Percentiles rank a stretch among this genome's conserved stretches.
phyloP scores from a whole-genome alignment of 202 grass and related monocot genomes.

The Brachypodium distachyon region DNA sequence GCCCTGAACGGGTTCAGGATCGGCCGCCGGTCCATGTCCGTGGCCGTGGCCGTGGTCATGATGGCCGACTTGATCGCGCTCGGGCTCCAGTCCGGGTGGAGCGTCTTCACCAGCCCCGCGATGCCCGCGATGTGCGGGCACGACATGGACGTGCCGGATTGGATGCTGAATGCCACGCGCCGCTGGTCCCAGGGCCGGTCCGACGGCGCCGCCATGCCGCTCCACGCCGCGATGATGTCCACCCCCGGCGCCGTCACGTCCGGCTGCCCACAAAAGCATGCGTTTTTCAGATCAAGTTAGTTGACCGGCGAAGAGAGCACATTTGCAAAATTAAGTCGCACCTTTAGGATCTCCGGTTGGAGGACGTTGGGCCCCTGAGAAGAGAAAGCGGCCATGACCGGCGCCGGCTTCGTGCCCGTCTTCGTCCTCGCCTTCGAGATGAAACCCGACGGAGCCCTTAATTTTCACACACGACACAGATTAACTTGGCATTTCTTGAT shows the following conservation, averaged over 20 bases:
- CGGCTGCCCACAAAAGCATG: constrained; percentile 28
- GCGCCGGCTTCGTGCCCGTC: constrained; percentile 38
- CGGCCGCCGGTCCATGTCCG: constrained; percentile 19
- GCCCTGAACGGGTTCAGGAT: constrained; percentile 30
- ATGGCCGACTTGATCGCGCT: constrained; percentile 59
- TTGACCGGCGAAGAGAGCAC: too few relatives aligned
- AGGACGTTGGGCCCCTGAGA: constrained; percentile 58
- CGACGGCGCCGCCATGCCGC: constrained; percentile 1
- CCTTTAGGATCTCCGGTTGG: constrained; percentile 65
- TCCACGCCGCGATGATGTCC: constrained; percentile 55
- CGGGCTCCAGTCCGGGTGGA: constrained; percentile 69
- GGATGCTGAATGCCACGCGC: constrained; percentile 40
- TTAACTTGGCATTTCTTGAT: background rate
- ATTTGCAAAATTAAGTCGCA: background rate
- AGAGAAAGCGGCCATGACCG: constrained; percentile 65
- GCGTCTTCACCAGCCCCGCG: constrained; percentile 50
- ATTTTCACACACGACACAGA: background rate
- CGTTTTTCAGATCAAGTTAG: background rate
- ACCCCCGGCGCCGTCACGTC: constrained; percentile 66
- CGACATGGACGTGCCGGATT: constrained; percentile 83
- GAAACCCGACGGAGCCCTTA: constrained; percentile 22
- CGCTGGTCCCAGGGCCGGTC: constrained; percentile 20
- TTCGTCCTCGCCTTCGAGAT: constrained; percentile 42
- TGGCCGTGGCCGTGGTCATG: constrained; percentile 52
- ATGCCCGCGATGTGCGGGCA: constrained; percentile 73